These are phyloP conservation scores for Bipolaris oryzae DNA, from an alignment of 2,329 filamentous ascomycete genomes.

Conservation along the genomic window DNA sequence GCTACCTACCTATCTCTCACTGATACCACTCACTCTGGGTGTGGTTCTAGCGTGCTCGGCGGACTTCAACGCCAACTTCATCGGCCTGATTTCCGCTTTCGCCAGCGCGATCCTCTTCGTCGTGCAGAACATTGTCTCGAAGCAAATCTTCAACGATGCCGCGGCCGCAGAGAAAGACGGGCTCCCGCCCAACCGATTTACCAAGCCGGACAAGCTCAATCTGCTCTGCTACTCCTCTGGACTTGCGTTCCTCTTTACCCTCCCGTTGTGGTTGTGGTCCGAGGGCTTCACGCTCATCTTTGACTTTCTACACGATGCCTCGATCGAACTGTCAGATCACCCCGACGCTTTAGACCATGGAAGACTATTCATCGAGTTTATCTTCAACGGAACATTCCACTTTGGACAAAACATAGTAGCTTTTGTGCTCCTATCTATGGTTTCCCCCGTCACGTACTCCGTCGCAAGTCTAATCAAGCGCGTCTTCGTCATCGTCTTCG, in stretches of 20 bases:
- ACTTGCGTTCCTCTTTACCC: slow-evolving; percentile 84
- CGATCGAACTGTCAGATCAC: slow-evolving; percentile 75
- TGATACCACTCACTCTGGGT: slow-evolving; percentile 90
- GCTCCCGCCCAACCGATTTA: slow-evolving; percentile 61
- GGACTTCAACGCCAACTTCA: slow-evolving; percentile 84
- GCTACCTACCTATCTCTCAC: slow-evolving; percentile 72
- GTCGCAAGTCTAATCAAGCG: slow-evolving; percentile 96
- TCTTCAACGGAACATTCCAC: slow-evolving; percentile 97
- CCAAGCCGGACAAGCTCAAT: slow-evolving; percentile 95
- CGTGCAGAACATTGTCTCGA: slow-evolving; percentile 97
- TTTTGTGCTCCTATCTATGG: slow-evolving; percentile 88
- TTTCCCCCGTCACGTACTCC: slow-evolving; percentile 95
- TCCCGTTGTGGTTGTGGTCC: slow-evolving; percentile 90
- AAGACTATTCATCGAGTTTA: slow-evolving; percentile 74
- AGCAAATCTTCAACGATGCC: slow-evolving; percentile 95
- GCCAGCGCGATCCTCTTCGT: slow-evolving; percentile 93
- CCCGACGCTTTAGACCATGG: slow-evolving; percentile 73
- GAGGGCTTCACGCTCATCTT: slow-evolving; percentile 80
- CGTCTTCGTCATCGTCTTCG: slow-evolving; percentile 93
- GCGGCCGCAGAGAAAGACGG: slow-evolving; percentile 80
- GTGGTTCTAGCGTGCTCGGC: slow-evolving; percentile 96
- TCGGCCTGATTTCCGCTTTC: slow-evolving; percentile 89
- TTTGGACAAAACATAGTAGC: slow-evolving; percentile 96
- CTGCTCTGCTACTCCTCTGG: slow-evolving; percentile 96
- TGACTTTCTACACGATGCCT: slow-evolving; percentile 82